Percentiles rank a stretch among this genome's conserved stretches.
Evolutionary conservation across 805 yeast genomes (phyloP).

Genomic region (baker's yeast (Saccharomyces cerevisiae)): DNA sequence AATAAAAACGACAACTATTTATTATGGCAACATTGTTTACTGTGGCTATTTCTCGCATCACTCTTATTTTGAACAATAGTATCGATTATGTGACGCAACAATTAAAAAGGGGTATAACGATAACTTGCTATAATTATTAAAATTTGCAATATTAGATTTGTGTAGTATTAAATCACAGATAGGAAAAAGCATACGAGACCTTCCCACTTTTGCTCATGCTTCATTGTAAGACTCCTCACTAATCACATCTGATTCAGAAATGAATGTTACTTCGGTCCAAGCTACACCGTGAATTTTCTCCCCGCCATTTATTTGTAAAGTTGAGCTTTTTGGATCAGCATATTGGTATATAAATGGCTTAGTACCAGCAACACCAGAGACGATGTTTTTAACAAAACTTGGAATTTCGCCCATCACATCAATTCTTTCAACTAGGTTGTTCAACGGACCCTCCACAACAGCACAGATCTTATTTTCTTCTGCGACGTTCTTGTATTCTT

Average conservation of each 20-base stretch:
- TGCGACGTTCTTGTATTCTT: slow-evolving; percentile 2
- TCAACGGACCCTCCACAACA: slow-evolving; percentile 51
- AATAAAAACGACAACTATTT: neutral
- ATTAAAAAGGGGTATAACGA: neutral
- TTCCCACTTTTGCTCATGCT: slow-evolving; percentile 3
- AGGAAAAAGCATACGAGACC: neutral
- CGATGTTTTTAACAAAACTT: slow-evolving; percentile 84
- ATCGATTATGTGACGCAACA: neutral
- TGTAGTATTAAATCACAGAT: neutral
- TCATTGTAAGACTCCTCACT: slow-evolving; percentile 22
- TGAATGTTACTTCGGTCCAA: slow-evolving; percentile 30
- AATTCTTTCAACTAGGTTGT: slow-evolving; percentile 70
- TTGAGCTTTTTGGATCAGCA: slow-evolving; percentile 42
- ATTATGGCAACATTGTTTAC: neutral
- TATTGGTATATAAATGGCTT: slow-evolving; percentile 95
- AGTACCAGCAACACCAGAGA: slow-evolving; percentile 90
- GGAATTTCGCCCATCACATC: slow-evolving; percentile 98
- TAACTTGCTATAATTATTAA: neutral
- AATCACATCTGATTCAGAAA: slow-evolving; percentile 25
- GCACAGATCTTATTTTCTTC: slow-evolving; percentile 36
- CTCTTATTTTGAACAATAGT: neutral
- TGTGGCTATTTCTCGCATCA: neutral
- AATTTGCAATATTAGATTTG: neutral
- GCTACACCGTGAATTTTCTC: slow-evolving; percentile 22
- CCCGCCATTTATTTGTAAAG: slow-evolving; percentile 16